Percentiles rank a stretch among this genome's conserved stretches.
phyloP scores from a whole-genome alignment of 768 basidiomycete species.

The Asterophora parasitica region DNA sequence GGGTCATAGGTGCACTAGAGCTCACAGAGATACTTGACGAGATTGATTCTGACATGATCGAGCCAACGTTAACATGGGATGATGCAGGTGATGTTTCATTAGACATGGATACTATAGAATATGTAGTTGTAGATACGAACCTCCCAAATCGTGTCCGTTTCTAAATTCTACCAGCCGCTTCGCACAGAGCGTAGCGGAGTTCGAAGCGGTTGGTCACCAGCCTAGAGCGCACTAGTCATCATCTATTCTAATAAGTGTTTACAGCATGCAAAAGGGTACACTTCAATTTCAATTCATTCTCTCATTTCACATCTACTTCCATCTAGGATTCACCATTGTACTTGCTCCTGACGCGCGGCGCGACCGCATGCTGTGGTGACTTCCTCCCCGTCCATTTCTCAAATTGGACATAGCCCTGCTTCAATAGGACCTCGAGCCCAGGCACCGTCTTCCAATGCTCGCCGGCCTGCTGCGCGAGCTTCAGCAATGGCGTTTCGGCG shows the following conservation, averaged over 20 bases:
- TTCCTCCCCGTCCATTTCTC: conserved; percentile 71
- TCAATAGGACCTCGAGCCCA: conserved; percentile 80
- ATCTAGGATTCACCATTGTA: conserved; percentile 26
- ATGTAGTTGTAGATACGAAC: no score
- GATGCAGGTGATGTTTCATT: no score
- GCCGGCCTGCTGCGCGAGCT: conserved; percentile 50
- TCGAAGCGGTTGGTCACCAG: no score
- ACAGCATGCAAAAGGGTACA: not conserved
- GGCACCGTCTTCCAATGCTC: conserved; percentile 65
- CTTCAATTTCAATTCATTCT: not conserved
- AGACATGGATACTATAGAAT: no score
- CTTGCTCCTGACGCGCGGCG: conserved; percentile 42
- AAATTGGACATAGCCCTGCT: conserved; percentile 87
- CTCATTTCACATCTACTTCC: not conserved
- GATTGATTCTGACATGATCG: no score
- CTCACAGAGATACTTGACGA: no score
- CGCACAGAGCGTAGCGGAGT: no score
- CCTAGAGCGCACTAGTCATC: not conserved
- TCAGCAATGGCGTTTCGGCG: conserved; percentile 73
- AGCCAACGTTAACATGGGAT: no score
- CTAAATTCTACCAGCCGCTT: no score
- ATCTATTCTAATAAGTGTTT: not conserved
- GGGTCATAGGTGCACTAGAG: no score
- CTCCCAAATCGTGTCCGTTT: no score
- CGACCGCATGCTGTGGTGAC: conserved; percentile 48